Conservation (phyloP, 2,329 filamentous ascomycete species). For the Aphanocladium album region DNA sequence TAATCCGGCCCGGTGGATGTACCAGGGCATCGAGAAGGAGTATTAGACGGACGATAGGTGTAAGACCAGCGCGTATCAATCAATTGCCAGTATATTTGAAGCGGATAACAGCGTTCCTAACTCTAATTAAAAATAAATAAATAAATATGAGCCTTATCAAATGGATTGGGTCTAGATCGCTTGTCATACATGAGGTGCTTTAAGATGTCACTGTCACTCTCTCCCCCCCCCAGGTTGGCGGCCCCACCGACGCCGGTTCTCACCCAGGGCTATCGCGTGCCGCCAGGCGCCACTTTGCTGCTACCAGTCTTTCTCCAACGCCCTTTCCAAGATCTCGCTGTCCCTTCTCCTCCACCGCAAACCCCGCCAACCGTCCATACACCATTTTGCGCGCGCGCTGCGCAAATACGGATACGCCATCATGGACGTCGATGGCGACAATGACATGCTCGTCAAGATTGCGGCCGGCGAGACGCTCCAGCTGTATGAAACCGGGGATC, state of each 20-base stretch:
- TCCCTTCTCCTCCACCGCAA: background rate
- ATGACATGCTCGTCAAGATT: constrained; percentile 43
- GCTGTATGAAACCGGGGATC: constrained; percentile 39
- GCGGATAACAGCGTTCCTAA: background rate
- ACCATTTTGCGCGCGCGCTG: background rate
- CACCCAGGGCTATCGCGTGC: constrained; percentile 1
- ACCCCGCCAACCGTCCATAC: background rate
- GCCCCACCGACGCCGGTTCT: background rate
- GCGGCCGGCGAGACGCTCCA: constrained; percentile 50
- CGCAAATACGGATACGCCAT: constrained; percentile 17
- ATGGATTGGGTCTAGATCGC: no score
- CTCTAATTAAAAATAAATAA: background rate
- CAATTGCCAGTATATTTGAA: background rate
- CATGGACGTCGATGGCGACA: constrained; percentile 54
- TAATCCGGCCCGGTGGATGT: constrained; percentile 55
- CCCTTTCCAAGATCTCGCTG: background rate
- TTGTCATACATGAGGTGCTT: no score
- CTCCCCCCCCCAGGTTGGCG: background rate
- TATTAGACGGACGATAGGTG: background rate
- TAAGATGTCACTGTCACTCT: background rate
- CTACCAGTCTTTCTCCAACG: background rate
- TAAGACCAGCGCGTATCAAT: background rate
- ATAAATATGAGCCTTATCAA: background rate
- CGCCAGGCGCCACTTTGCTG: background rate
- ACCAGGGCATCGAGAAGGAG: constrained; percentile 22